These are phyloP conservation scores for Diaporthe capsici DNA, from an alignment of 2,329 filamentous ascomycete species.

Conservation along the genomic window DNA sequence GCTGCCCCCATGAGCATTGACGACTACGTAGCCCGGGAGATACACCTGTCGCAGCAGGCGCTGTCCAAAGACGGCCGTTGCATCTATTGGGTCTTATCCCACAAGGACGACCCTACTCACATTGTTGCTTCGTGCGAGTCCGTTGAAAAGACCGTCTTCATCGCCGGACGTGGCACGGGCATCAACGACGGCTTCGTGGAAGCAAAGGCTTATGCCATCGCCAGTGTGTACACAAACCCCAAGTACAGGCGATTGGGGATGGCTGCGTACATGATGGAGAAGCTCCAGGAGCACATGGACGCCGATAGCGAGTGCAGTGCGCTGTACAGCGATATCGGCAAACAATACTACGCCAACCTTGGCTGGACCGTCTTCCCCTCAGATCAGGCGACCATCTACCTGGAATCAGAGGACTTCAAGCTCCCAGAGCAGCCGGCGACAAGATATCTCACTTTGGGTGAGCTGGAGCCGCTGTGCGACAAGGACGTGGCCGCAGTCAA, in stretches of 20 bases:
- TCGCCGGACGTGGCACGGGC: slow-evolving; percentile 45
- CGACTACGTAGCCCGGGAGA: slow-evolving; percentile 49
- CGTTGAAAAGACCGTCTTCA: slow-evolving; percentile 47
- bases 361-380: slow-evolving; percentile 53
- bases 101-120: slow-evolving; percentile 47
- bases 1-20: slow-evolving; percentile 49
- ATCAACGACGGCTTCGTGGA: slow-evolving; percentile 45
- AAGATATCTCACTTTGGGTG: slow-evolving; percentile 45
- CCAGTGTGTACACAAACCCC: slow-evolving; percentile 54
- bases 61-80: slow-evolving; percentile 46
- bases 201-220: slow-evolving; percentile 50
- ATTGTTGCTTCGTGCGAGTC: slow-evolving; percentile 54
- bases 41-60: slow-evolving; percentile 47
- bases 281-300: slow-evolving; percentile 53
- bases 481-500: slow-evolving; percentile 47
- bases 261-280: slow-evolving; percentile 52
- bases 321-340: slow-evolving; percentile 53
- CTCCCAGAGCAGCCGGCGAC: slow-evolving; percentile 43
- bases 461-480: slow-evolving; percentile 48
- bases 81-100: slow-evolving; percentile 51
- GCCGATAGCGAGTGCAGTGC: slow-evolving; percentile 51
- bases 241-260: slow-evolving; percentile 52
- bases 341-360: slow-evolving; percentile 51
- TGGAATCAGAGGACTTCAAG: slow-evolving; percentile 44
- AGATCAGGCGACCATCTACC: slow-evolving; percentile 51